These are phyloP conservation scores for Diaporthe sp. DNA, from an alignment of 2,329 filamentous ascomycete species.

Conservation along the genomic window DNA sequence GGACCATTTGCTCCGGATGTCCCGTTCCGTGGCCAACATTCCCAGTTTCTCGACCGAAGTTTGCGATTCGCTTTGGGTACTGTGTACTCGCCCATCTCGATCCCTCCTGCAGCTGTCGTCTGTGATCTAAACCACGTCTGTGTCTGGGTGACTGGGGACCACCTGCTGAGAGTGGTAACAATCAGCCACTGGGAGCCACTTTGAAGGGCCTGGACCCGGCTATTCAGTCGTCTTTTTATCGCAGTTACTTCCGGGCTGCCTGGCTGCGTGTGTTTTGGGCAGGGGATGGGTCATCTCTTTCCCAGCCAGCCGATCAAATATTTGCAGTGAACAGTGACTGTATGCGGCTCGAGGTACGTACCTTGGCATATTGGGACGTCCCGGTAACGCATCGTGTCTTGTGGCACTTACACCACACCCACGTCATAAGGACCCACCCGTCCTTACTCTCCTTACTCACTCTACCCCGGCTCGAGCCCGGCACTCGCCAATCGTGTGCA, in stretches of 20 bases:
- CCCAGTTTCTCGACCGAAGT: not conserved
- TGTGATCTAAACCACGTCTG: not conserved
- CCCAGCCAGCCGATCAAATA: not conserved
- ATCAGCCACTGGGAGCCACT: not conserved
- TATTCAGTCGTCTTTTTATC: not conserved
- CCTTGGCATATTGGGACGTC: not conserved
- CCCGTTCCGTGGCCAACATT: not conserved
- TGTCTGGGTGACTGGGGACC: not conserved
- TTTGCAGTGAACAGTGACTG: not conserved
- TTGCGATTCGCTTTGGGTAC: not conserved
- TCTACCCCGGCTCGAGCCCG: not conserved
- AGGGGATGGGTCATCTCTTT: not conserved
- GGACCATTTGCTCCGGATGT: slow-evolving; percentile 8
- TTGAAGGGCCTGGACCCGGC: not conserved
- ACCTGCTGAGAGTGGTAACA: not conserved
- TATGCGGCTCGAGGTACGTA: slow-evolving; percentile 21
- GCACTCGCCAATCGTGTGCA: not conserved
- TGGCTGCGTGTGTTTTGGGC: not conserved
- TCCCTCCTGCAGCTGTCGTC: not conserved
- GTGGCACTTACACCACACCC: slow-evolving; percentile 26
- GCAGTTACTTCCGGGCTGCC: not conserved
- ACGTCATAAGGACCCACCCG: slow-evolving; percentile 33
- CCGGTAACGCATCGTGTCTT: not conserved
- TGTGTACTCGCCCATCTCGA: slow-evolving; percentile 10
- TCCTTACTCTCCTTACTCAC: not conserved